phyloP scores from a whole-genome alignment of 2,329 filamentous ascomycete genomes.

The Cercospora sp. region DNA sequence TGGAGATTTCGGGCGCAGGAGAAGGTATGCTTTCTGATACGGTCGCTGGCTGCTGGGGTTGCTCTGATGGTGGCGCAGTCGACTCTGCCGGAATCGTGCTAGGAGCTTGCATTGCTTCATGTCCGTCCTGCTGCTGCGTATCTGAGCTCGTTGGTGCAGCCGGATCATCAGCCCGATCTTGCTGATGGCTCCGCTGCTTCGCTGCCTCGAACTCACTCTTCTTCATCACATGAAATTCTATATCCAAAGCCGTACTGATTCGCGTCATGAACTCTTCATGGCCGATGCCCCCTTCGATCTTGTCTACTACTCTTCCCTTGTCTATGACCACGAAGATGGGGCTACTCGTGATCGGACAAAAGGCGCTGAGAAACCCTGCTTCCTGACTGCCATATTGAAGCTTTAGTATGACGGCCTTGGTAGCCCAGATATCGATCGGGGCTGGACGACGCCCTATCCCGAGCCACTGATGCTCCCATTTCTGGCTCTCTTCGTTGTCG shows the following conservation, averaged over 20 bases:
- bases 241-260: conserved; percentile 46
- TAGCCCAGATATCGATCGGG: conserved; percentile 52
- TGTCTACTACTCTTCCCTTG: conserved; percentile 75
- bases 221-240: conserved; percentile 35
- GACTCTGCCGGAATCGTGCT: not conserved
- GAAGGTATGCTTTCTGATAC: not conserved
- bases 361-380: conserved; percentile 76
- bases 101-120: not conserved
- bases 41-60: not conserved
- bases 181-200: conserved; percentile 14
- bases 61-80: not conserved
- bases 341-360: conserved; percentile 77
- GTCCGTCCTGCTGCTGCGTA: not conserved
- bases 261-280: conserved; percentile 64
- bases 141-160: not conserved
- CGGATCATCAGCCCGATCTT: not conserved
- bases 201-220: conserved; percentile 15
- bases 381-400: conserved; percentile 74
- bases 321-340: conserved; percentile 76
- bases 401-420: conserved; percentile 68
- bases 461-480: conserved; percentile 41
- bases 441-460: conserved; percentile 7
- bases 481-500: conserved; percentile 66
- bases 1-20: not conserved
- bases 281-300: conserved; percentile 65